A percentile compares a stretch with the other conserved stretches of the same genome.
These are phyloP conservation scores for Aspergillus steynii DNA, from an alignment of 495 filamentous ascomycete species.

Conservation along the genomic window DNA sequence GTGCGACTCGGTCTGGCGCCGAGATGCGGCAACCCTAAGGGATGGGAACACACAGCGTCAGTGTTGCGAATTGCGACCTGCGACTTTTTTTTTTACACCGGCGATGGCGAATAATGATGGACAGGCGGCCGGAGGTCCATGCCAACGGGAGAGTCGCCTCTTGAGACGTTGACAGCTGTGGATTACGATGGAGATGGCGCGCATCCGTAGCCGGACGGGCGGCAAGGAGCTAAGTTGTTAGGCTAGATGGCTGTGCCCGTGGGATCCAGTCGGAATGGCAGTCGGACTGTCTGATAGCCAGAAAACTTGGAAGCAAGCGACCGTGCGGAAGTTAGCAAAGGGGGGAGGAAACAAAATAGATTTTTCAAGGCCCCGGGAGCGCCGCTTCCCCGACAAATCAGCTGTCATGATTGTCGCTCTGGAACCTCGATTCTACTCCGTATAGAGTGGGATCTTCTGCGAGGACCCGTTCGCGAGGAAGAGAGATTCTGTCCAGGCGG, in stretches of 20 bases:
- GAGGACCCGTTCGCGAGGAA: background rate
- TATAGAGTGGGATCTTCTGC: background rate
- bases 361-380: constrained; percentile 1
- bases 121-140: constrained; percentile 8
- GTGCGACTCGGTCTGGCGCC: constrained; percentile 5
- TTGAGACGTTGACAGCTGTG: constrained; percentile 13
- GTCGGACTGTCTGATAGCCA: background rate
- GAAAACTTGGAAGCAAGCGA: constrained; percentile 6
- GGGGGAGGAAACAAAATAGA: no score
- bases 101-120: background rate
- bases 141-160: constrained; percentile 7
- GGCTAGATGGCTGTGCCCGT: background rate
- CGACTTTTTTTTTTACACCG: background rate
- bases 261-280: background rate
- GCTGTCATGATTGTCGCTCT: constrained; percentile 1
- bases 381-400: constrained; percentile 18
- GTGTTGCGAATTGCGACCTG: no score
- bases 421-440: background rate
- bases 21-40: background rate
- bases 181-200: constrained; percentile 14
- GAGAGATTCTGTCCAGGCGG: no score
- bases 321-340: constrained; percentile 10
- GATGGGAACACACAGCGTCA: no score
- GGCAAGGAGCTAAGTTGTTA: constrained; percentile 3
- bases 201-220: constrained; percentile 17